phyloP scores from a whole-genome alignment of 106 monocot genomes.

The Dactylorhiza incarnata region DNA sequence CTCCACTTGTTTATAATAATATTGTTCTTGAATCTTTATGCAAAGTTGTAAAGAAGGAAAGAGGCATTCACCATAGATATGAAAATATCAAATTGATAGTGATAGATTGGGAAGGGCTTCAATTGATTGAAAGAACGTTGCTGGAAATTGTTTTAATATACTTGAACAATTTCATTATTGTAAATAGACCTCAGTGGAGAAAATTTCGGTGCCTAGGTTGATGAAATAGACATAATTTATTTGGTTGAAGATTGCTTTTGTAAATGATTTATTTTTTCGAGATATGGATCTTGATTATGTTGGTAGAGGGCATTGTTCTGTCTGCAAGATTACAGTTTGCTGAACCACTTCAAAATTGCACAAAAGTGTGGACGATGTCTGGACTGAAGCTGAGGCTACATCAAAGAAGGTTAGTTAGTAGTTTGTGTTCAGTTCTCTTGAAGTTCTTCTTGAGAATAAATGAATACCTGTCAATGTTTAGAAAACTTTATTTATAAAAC shows the following conservation, averaged over 20 bases:
- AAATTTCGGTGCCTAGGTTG: background rate
- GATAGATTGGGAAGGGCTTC: background rate
- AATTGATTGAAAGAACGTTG: background rate
- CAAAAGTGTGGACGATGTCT: constrained; percentile 71
- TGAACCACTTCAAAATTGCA: constrained; percentile 70
- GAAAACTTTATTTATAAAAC: background rate
- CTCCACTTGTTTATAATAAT: no score
- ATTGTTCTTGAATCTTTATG: no score
- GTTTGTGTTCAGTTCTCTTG: background rate
- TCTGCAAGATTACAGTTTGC: no score
- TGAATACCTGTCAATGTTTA: background rate
- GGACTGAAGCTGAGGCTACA: constrained; percentile 79
- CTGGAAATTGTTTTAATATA: background rate
- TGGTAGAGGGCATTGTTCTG: no score
- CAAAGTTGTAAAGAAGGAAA: background rate
- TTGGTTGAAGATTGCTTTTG: background rate
- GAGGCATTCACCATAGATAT: background rate
- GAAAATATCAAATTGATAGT: background rate
- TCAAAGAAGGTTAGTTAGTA: constrained; percentile 65
- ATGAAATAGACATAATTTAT: background rate
- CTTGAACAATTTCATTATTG: background rate
- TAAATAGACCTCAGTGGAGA: background rate
- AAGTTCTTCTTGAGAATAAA: background rate
- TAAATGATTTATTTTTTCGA: background rate
- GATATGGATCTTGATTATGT: no score